A percentile compares a stretch with the other conserved stretches of the same genome.
Conservation (phyloP, 2,329 filamentous ascomycete genomes). For the Paracoccidioides lutzii region DNA sequence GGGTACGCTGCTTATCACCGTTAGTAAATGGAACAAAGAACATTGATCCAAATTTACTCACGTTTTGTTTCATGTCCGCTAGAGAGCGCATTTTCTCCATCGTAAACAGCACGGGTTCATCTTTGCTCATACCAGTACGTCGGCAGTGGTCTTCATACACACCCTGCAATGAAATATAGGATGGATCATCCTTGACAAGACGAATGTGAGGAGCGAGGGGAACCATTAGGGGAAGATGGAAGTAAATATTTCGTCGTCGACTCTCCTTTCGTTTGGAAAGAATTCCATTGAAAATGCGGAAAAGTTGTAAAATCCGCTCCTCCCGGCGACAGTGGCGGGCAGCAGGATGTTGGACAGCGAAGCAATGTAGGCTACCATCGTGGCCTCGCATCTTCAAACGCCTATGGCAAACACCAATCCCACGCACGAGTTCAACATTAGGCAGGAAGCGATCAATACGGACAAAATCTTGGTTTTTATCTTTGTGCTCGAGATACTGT, state of each 20-base stretch:
- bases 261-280: constrained; percentile 89
- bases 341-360: constrained; percentile 91
- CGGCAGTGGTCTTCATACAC: constrained; percentile 96
- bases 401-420: constrained; percentile 80
- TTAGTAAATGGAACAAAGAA: constrained; percentile 16
- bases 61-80: constrained; percentile 51
- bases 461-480: constrained; percentile 98
- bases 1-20: constrained; percentile 24
- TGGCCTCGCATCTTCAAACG: constrained; percentile 92
- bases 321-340: constrained; percentile 85
- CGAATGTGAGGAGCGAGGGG: constrained; percentile 89
- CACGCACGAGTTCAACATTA: constrained; percentile 82
- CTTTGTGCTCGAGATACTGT: constrained; percentile 92
- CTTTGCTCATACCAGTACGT: constrained; percentile 74
- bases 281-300: constrained; percentile 92
- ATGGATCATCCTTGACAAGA: constrained; percentile 88
- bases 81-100: constrained; percentile 84
- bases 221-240: constrained; percentile 90
- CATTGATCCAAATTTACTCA: constrained; percentile 17
- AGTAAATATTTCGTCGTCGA: constrained; percentile 82
- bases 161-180: constrained; percentile 85
- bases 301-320: constrained; percentile 88
- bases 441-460: constrained; percentile 94
- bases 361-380: constrained; percentile 92
- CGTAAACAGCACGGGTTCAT: constrained; percentile 86